Base-by-base conservation (phyloP, 257 asterid species). In the Buddleja alternifolia region DNA sequence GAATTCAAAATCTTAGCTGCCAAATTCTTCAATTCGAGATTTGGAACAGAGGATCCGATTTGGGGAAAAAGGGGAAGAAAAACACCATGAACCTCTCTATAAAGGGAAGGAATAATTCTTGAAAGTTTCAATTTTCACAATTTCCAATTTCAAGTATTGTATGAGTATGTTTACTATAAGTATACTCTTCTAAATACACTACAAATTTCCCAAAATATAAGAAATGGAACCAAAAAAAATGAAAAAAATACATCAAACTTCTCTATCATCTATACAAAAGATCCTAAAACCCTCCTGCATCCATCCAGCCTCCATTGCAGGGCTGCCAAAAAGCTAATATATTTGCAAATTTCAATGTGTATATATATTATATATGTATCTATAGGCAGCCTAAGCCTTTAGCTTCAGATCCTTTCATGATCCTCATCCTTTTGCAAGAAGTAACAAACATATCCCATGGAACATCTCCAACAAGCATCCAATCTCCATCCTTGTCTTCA, bases 361-460 rank as follows among this genome's bases (percentile, higher is more conserved):
- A 0, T 36, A n/a, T 36, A 45, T 20, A 7, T n/a, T n/a, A 44
- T 63, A 21, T 55, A 24, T 32, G n/a, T 16, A 19, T 12, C 69
- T 69, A 75, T 15, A 67, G 54, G 67, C 69, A 80, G 0, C 84
- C 85, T 71, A 89, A 70, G 10, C 95, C 94, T 71, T 81, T 81
- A 58, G 96, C 94, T 62, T 92, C 93, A 10, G 95, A 83, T 4
- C 85, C 89, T 68, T 84, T 92, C 82, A 87, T 89, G 70, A 92
- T 79, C 75, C 98, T 77, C 59, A 92, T 72, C 79, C 96, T 79
- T 59, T 77, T 90, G 86, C 98, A 92, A 75, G 89, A 87, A 39
- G 58, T 72, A n/a, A 78, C 36, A 69, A 92, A 92, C 97, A 92
- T 92, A 14, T 89, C 89, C 94, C 94, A 92, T 51, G 98, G 97